Percentiles rank a stretch among this genome's conserved stretches.
These are phyloP conservation scores for Flagelloscypha sp. DNA, from an alignment of 768 basidiomycete species.

Conservation along the genomic window DNA sequence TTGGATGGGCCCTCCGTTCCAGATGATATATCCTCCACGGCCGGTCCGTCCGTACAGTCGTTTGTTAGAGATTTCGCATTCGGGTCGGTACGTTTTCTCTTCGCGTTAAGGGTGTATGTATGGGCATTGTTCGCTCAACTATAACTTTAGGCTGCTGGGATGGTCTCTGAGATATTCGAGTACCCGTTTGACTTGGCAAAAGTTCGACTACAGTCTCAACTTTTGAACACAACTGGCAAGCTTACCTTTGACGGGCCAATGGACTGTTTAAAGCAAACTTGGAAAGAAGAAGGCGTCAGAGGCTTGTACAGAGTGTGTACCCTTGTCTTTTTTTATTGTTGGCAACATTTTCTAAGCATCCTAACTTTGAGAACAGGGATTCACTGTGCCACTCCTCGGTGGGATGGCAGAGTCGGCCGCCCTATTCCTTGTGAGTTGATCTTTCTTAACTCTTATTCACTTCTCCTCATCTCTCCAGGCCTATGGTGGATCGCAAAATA, in stretches of 20 bases:
- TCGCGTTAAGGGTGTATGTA: too few relatives aligned
- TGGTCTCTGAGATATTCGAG: conserved; percentile 79
- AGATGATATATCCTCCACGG: too few relatives aligned
- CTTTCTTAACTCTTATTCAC: too few relatives aligned
- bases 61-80: too few relatives aligned
- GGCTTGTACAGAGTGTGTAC: conserved; percentile 58
- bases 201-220: conserved; percentile 88
- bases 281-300: conserved; percentile 48
- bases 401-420: conserved; percentile 90
- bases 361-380: conserved; percentile 61
- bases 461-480: too few relatives aligned
- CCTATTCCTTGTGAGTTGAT: conserved; percentile 80
- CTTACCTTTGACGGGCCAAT: conserved; percentile 60
- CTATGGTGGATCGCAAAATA: conserved; percentile 48
- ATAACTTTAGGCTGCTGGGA: conserved; percentile 73
- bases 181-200: conserved; percentile 96
- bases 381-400: conserved; percentile 85
- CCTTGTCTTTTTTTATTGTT: too few relatives aligned
- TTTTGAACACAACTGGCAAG: conserved; percentile 44
- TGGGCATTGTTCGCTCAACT: too few relatives aligned
- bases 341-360: too few relatives aligned
- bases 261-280: conserved; percentile 62
- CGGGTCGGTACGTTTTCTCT: too few relatives aligned
- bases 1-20: too few relatives aligned
- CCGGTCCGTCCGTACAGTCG: too few relatives aligned